phyloP scores from a whole-genome alignment of 495 filamentous ascomycete species.

The Penicillium samsonianum region DNA sequence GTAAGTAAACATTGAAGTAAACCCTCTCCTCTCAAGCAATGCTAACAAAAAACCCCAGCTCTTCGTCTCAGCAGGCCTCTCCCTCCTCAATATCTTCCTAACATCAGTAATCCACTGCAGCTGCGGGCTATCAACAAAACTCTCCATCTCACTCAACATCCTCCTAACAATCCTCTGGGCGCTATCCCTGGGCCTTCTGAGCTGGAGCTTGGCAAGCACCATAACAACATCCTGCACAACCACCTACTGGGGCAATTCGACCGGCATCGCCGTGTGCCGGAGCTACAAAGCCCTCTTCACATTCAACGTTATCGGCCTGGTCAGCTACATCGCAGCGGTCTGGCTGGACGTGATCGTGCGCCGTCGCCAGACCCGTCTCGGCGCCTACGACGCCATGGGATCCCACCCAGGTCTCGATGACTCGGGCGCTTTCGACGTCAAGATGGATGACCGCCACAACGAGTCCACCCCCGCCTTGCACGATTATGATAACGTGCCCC shows the following conservation, averaged over 20 bases:
- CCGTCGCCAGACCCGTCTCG: conserved; percentile 43
- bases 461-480: conserved; percentile 11
- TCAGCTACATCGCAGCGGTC: conserved; percentile 49
- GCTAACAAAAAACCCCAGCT: conserved; percentile 42
- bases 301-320: conserved; percentile 57
- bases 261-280: conserved; percentile 61
- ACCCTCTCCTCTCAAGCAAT: not conserved
- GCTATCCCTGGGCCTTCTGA: conserved; percentile 56
- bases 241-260: conserved; percentile 56
- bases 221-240: conserved; percentile 58
- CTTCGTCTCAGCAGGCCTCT: conserved; percentile 54
- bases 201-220: conserved; percentile 57
- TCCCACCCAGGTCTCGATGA: conserved; percentile 27
- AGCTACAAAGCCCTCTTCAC: conserved; percentile 67
- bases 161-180: conserved; percentile 57
- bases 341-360: conserved; percentile 52
- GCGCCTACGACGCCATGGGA: conserved; percentile 49
- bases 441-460: conserved; percentile 33
- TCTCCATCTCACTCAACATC: conserved; percentile 56
- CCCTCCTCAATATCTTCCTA: conserved; percentile 52
- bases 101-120: conserved; percentile 59
- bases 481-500: conserved; percentile 13
- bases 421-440: conserved; percentile 31
- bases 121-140: conserved; percentile 56
- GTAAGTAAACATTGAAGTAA: conserved; percentile 39